Evolutionary conservation across 441 rosid species (phyloP), one percentile per base, ranked within the genome.

Genomic region (Euphorbia schlechtendalii): DNA sequence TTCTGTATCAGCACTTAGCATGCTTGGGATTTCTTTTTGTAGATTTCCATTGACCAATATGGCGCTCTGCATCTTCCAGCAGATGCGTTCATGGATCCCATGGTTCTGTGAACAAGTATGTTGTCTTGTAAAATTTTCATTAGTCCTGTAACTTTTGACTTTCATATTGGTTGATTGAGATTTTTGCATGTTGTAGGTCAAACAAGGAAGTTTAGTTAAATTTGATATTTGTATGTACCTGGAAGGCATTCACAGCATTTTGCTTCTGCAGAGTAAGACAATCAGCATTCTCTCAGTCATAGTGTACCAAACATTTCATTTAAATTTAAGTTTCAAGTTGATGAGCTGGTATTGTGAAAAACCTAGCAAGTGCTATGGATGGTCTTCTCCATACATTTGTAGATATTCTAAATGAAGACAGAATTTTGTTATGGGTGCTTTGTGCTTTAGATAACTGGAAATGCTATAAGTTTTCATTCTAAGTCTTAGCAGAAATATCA

Each of bases 81-180:
- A 76, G 76, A 80, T 89, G 91, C 76, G 53, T 73, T 76, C 79
- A 40, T 92, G 97, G 98, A 83, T 88, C 61, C 91, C 89, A n/a
- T 89, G 97, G 96, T 82, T 92, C 76, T 78, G 77, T 73, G 86
- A 84, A 68, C 84, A 82, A 96, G 97, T 95, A 77, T 45, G 73
- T 63, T 54, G 57, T 55, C 40, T 70, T 73, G 49, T 59, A 46
- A 61, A 46, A 61, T 74, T 74, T 73, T 27, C 56, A 56, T 63
- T 17, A 14, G 38, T 27, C 15, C 32, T 63, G 60, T 69, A 56
- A 45, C 40, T 34, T 59, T 53, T 69, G 49, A 45, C 34, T 34
- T 60, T 53, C 56, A 25, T 18, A 20, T 13, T 24, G 18, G 53
- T 72, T 71, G 67, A 73, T 64, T 67, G 61, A 45, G 55, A 65